phyloP scores from a whole-genome alignment of 2,329 filamentous ascomycete genomes.

The Davidsoniella australis region DNA sequence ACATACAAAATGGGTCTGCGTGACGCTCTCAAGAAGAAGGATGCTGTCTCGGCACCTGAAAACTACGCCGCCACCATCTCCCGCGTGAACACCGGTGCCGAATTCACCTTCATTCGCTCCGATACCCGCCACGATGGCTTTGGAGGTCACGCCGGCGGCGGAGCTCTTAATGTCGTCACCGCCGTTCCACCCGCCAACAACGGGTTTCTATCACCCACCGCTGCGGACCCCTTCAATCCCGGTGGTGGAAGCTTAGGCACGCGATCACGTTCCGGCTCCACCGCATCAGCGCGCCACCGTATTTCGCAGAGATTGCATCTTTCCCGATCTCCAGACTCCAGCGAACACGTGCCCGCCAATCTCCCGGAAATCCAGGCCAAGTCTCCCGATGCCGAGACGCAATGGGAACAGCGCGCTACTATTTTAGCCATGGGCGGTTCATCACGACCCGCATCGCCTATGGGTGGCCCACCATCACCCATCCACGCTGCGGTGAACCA shows the following conservation, averaged over 20 bases:
- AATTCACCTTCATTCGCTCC: slow-evolving; percentile 70
- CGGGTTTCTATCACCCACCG: slow-evolving; percentile 8
- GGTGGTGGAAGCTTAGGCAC: slow-evolving; percentile 15
- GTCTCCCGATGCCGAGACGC: slow-evolving; percentile 38
- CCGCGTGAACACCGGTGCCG: slow-evolving; percentile 29
- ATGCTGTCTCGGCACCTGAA: slow-evolving; percentile 23
- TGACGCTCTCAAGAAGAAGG: slow-evolving; percentile 37
- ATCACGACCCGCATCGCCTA: slow-evolving; percentile 22
- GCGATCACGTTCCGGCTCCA: slow-evolving; percentile 29
- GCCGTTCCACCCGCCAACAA: slow-evolving; percentile 14
- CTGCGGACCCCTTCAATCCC: slow-evolving; percentile 11
- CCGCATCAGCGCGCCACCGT: slow-evolving; percentile 28
- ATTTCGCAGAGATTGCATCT: slow-evolving; percentile 59
- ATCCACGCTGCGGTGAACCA: slow-evolving; percentile 12
- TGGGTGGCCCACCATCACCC: slow-evolving; percentile 16
- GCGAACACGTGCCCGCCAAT: slow-evolving; percentile 60
- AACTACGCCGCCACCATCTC: slow-evolving; percentile 22
- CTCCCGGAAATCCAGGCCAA: slow-evolving; percentile 52
- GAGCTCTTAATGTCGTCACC: slow-evolving; percentile 15
- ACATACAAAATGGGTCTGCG: slow-evolving; percentile 29
- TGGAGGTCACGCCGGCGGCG: slow-evolving; percentile 36
- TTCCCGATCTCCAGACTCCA: slow-evolving; percentile 38
- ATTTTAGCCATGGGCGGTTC: slow-evolving; percentile 39
- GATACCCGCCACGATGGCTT: slow-evolving; percentile 73
- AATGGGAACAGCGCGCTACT: slow-evolving; percentile 92